Percentiles rank a stretch among this genome's conserved stretches.
Conservation (phyloP, 1,284 basidiomycete species). For the Ustanciosporium gigantosporum region DNA sequence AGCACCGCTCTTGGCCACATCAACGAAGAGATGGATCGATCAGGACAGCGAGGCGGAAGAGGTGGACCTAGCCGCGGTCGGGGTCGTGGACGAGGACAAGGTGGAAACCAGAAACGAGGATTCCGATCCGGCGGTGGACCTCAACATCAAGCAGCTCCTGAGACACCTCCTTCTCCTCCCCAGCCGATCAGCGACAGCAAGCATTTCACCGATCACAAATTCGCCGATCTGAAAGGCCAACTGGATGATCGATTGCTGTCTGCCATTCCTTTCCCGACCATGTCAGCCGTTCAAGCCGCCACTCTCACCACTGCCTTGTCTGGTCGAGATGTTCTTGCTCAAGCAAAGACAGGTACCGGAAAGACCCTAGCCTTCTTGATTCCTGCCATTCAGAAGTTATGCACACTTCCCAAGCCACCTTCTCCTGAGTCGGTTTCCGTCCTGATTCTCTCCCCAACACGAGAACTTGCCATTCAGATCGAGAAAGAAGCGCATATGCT, state of each 20-base stretch:
- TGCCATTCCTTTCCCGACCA: constrained; percentile 60
- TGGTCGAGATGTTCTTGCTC: constrained; percentile 67
- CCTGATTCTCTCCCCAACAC: constrained; percentile 64
- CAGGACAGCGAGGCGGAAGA: constrained; percentile 6
- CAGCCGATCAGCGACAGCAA: no score
- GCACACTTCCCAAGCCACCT: constrained; percentile 28
- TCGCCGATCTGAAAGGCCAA: constrained; percentile 26
- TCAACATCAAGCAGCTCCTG: no score
- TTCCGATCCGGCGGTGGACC: no score
- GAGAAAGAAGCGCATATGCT: constrained; percentile 52
- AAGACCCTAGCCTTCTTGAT: constrained; percentile 90
- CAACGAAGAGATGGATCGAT: no score
- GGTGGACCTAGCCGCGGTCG: constrained; percentile 15
- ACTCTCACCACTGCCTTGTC: constrained; percentile 63
- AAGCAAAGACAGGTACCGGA: constrained; percentile 90
- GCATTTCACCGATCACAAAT: constrained; percentile 35
- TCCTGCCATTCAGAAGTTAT: constrained; percentile 74
- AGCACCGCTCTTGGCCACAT: no score
- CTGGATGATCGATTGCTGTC: constrained; percentile 48
- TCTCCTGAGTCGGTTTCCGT: constrained; percentile 46
- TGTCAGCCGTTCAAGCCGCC: constrained; percentile 64
- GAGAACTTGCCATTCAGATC: constrained; percentile 64
- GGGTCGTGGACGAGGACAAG: constrained; percentile 33
- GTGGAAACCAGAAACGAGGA: constrained; percentile 58
- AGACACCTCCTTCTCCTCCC: no score